phyloP scores from a whole-genome alignment of 2,329 filamentous ascomycete species.

The Cladosporium colombiae region DNA sequence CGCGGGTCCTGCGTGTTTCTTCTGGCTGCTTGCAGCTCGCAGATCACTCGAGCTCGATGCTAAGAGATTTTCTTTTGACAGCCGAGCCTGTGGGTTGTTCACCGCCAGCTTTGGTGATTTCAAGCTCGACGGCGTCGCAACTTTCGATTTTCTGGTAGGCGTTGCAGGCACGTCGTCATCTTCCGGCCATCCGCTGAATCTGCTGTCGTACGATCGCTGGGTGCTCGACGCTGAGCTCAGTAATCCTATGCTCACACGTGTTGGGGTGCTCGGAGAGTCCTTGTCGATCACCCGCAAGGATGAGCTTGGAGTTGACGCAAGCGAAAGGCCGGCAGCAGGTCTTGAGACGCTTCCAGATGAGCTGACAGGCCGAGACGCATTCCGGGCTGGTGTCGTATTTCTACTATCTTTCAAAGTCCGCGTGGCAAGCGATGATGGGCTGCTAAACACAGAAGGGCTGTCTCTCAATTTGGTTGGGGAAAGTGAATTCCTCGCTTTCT shows the following conservation, averaged over 20 bases:
- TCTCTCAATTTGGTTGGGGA: neutral
- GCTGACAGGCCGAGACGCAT: neutral
- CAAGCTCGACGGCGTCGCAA: neutral
- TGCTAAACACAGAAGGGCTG: slow-evolving; percentile 1
- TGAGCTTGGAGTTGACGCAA: slow-evolving; percentile 4
- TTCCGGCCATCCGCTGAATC: slow-evolving; percentile 15
- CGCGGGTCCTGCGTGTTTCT: neutral
- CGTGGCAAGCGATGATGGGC: neutral
- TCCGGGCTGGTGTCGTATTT: neutral
- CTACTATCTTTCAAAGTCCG: neutral
- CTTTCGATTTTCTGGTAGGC: slow-evolving; percentile 4
- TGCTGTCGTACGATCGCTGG: slow-evolving; percentile 8
- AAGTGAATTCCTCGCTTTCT: neutral
- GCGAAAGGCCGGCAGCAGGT: neutral
- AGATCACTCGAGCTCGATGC: neutral
- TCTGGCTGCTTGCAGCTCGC: neutral
- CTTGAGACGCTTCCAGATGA: neutral
- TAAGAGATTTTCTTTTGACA: neutral
- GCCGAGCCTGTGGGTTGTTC: neutral
- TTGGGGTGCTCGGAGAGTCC: neutral
- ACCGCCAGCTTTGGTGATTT: neutral
- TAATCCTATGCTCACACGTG: neutral
- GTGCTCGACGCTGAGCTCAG: neutral
- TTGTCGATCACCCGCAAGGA: neutral
- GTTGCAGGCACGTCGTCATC: slow-evolving; percentile 4